These are phyloP conservation scores for Sedum album DNA, from an alignment of 164 flowering plant species.

Conservation along the genomic window DNA sequence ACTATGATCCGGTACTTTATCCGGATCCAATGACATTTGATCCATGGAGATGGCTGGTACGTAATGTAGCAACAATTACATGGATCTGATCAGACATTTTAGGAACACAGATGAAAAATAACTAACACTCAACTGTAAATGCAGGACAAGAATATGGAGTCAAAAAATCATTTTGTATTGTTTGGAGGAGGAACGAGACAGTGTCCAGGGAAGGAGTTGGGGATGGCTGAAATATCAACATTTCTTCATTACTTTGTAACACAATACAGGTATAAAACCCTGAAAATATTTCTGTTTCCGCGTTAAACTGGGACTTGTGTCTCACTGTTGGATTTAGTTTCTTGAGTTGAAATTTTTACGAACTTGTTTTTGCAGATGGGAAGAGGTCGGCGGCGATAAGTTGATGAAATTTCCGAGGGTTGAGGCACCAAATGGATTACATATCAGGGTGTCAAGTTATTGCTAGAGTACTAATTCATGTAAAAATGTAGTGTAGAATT, in stretches of 20 bases:
- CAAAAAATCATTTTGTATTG: constrained; percentile 41
- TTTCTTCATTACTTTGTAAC: constrained; percentile 86
- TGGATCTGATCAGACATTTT: neutral
- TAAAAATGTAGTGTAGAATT: neutral
- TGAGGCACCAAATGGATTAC: constrained; percentile 1
- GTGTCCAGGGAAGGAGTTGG: constrained; percentile 91
- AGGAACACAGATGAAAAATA: neutral
- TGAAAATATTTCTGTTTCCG: too few relatives aligned
- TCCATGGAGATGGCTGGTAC: constrained; percentile 85
- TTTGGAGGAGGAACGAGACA: constrained; percentile 83
- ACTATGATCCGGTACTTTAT: constrained; percentile 45
- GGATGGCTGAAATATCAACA: constrained; percentile 59
- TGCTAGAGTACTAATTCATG: neutral
- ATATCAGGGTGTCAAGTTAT: constrained; percentile 2
- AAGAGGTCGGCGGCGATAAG: neutral
- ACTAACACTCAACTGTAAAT: constrained; percentile 12
- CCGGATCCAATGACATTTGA: constrained; percentile 52
- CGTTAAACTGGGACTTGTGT: too few relatives aligned
- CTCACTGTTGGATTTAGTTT: neutral
- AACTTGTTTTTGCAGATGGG: constrained; percentile 5
- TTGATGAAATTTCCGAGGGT: neutral
- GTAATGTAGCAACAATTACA: neutral
- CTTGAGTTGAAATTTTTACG: neutral
- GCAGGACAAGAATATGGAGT: constrained; percentile 63
- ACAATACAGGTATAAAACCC: constrained; percentile 63